Conservation (phyloP, 495 filamentous ascomycete species). For the Penicillium ucsense region DNA sequence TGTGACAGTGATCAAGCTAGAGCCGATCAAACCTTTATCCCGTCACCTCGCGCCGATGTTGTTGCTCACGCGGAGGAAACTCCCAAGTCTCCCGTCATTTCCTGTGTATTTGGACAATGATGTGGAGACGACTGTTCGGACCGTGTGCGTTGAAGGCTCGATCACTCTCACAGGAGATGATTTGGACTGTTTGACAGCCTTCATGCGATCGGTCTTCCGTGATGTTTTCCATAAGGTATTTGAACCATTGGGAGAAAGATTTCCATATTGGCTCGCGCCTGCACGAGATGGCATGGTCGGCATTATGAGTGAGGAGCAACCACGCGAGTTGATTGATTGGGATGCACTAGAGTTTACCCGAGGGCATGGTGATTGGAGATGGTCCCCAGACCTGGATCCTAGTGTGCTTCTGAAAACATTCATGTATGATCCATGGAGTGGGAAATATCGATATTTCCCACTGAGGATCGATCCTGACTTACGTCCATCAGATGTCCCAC, state of each 20-base stretch:
- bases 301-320: not conserved
- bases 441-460: constrained; percentile 44
- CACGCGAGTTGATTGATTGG: constrained; percentile 55
- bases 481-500: constrained; percentile 45
- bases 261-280: constrained; percentile 84
- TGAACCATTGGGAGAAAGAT: constrained; percentile 46
- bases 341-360: constrained; percentile 42
- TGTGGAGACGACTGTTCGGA: constrained; percentile 48
- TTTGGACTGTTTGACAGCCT: constrained; percentile 47
- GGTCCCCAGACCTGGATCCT: constrained; percentile 42
- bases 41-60: constrained; percentile 53
- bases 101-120: constrained; percentile 58
- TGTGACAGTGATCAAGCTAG: constrained; percentile 54
- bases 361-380: constrained; percentile 42
- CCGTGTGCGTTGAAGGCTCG: constrained; percentile 20
- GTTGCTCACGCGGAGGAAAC: constrained; percentile 57
- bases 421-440: constrained; percentile 66
- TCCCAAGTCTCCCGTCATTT: constrained; percentile 61
- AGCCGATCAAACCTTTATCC: constrained; percentile 45
- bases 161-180: constrained; percentile 32
- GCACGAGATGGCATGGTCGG: not conserved
- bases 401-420: constrained; percentile 54
- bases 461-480: constrained; percentile 26
- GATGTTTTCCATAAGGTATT: constrained; percentile 88
- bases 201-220: constrained; percentile 68